Base-by-base conservation (phyloP, 2,329 filamentous ascomycete species). In the Fusarium sp. region DNA sequence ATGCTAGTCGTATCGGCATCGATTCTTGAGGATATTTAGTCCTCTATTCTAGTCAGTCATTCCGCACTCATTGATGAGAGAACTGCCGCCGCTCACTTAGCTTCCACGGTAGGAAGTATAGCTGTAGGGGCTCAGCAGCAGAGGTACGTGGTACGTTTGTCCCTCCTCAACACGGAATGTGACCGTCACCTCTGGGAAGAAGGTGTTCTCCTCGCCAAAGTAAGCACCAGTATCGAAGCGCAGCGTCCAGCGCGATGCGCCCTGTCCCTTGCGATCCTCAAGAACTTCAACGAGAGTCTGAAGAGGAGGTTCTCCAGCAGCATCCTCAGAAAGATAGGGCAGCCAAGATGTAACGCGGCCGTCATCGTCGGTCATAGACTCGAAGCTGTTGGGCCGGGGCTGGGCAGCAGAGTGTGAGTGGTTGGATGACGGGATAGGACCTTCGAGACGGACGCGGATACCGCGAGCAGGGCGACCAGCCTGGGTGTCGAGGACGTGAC, bases 401-500 rank as follows among this genome's bases (percentile, higher is more conserved):
- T 68, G 67, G 20, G 63, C 61, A 35, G 65, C 47, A 21, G 67
- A 57, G 37, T 68, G 64, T 28, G 39, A 77, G 64, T 70, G 77
- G 73, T 73, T 55, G 20, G 77, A 66, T 15, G 77, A 62, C 61
- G 76, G 59, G 41, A 61, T 73, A 49, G 77, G 79, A 8, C 85
- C 85, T 48, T 89, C 82, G 23, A 94, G 87, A 56, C 86, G 88
- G 59, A 94, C 92, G 69, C 85, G 84, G 74, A 96, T 87, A 66
- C 84, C 83, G 58, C 84, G 80, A 18, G 88, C 93, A 23, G 93
- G 93, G 59, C 85, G 86, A 75, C 93, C 93, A 65, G 86, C 82
- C n/a, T 89, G 87, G 13, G 92, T 95, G 84, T 96, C 92, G 78
- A 96, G 92, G 79, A 94, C 88, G 84, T 96, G 93, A 84, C 92